A percentile compares a stretch with the other conserved stretches of the same genome.
phyloP scores from a whole-genome alignment of 208 protist species.

The Leishmania tropica region DNA sequence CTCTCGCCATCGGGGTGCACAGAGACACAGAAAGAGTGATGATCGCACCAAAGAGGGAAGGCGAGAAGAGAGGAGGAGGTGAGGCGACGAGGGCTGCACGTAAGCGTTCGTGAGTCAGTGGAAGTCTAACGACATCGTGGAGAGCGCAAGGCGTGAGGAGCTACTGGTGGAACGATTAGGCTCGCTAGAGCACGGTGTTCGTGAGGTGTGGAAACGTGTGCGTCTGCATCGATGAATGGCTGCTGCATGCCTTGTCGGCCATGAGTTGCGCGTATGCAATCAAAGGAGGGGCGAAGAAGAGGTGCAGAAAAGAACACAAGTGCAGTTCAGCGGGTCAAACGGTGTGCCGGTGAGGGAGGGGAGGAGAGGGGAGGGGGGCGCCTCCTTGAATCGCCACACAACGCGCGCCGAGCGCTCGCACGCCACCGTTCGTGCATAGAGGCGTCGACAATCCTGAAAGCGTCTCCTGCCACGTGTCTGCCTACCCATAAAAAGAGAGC shows the following conservation, averaged over 20 bases:
- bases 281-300: not conserved
- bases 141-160: not conserved
- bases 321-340: not conserved
- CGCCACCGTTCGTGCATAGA: not conserved
- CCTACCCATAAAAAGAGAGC: not conserved
- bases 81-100: not conserved
- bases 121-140: not conserved
- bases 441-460: not conserved
- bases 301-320: not conserved
- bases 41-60: not conserved
- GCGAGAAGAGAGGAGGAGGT: not conserved
- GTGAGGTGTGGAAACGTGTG: not conserved
- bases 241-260: not conserved
- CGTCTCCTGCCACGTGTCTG: not conserved
- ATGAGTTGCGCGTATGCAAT: not conserved
- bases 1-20: too few species aligned
- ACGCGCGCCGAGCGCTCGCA: not conserved
- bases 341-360: not conserved
- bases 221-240: not conserved
- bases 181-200: not conserved
- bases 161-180: not conserved
- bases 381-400: not conserved
- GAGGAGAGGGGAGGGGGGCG: not conserved
- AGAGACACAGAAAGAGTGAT: not conserved
- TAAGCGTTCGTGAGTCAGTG: not conserved